These are phyloP conservation scores for Nepenthes mirabilis DNA, from an alignment of 148 eudicot species.

Conservation along the genomic window DNA sequence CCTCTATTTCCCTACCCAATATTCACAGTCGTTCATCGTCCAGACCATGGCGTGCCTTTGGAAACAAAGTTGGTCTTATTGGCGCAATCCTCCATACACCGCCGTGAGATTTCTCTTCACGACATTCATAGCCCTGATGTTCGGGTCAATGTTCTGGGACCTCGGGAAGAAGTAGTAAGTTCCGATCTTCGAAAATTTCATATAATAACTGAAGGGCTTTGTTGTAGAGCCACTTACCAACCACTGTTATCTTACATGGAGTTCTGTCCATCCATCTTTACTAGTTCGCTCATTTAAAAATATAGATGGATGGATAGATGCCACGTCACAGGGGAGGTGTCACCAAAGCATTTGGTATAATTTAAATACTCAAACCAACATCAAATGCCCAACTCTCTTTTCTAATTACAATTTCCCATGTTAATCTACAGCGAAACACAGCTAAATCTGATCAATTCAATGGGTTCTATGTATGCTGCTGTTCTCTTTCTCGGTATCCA, in stretches of 20 bases:
- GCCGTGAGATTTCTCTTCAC: conserved; percentile 4
- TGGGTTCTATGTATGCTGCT: not conserved
- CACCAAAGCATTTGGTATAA: no score
- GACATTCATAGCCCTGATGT: conserved; percentile 1
- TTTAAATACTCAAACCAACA: no score
- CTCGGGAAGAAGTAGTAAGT: conserved; percentile 4
- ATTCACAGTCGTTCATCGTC: not conserved
- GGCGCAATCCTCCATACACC: conserved; percentile 6
- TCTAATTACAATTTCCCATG: not conserved
- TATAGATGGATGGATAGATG: no score
- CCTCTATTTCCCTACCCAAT: conserved; percentile 1
- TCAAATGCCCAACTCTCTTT: not conserved
- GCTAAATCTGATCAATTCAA: not conserved
- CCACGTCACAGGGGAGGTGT: no score
- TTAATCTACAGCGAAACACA: not conserved
- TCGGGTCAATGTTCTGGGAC: conserved; percentile 2
- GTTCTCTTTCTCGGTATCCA: not conserved
- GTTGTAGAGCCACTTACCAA: not conserved
- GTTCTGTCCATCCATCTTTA: no score
- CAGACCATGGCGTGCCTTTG: conserved; percentile 1
- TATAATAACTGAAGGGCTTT: not conserved
- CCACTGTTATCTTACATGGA: no score
- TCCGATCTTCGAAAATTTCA: not conserved
- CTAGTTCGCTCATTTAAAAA: no score
- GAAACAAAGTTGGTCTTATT: conserved; percentile 5